A percentile compares a stretch with the other conserved stretches of the same genome.
Conservation (phyloP, 202 grass and related monocot species). For the Digitaria exilis region DNA sequence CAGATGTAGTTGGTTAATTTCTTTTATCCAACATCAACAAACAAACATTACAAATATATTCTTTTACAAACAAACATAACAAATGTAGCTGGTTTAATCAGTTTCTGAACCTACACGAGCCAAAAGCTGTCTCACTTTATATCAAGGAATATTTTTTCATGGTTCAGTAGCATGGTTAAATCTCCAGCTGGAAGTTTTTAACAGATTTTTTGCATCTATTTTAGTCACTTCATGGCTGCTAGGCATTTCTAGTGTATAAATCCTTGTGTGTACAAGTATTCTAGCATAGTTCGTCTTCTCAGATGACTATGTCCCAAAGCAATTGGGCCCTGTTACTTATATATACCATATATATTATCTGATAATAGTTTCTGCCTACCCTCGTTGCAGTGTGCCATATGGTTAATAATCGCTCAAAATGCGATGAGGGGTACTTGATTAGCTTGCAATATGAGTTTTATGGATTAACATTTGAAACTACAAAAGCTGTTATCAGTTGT, state of each 20-base stretch:
- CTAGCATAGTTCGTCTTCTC: not conserved
- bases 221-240: not conserved
- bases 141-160: not conserved
- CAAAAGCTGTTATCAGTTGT: slow-evolving; percentile 1
- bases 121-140: not conserved
- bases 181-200: not conserved
- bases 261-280: not conserved
- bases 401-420: not conserved
- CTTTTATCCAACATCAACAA: not conserved
- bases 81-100: not conserved
- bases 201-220: not conserved
- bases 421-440: not conserved
- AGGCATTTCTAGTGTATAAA: not conserved
- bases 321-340: not conserved
- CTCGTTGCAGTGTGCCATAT: not conserved
- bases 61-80: not conserved
- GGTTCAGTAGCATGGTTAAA: not conserved
- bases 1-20: not conserved
- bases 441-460: not conserved
- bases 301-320: not conserved
- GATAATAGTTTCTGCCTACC: not conserved
- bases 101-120: not conserved
- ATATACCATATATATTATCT: not conserved
- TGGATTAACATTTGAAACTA: not conserved
- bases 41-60: not conserved